A percentile compares a stretch with the other conserved stretches of the same genome.
phyloP scores from a whole-genome alignment of 208 protist genomes.

The Borovskyia barvae region DNA sequence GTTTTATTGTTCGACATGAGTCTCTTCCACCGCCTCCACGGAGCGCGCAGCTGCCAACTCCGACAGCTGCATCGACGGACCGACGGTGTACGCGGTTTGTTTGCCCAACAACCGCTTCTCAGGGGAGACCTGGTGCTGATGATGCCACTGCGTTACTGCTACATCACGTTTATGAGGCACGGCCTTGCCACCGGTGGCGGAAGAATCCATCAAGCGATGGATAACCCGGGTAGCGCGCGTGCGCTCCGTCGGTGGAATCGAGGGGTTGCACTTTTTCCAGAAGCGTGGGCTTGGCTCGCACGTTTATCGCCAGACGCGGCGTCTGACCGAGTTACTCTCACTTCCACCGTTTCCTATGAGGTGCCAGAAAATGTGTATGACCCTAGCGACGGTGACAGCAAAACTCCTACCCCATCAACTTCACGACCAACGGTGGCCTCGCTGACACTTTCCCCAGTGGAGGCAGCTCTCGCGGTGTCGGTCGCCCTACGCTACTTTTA shows the following conservation, averaged over 20 bases:
- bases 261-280: constrained; percentile 49
- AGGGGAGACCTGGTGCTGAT: constrained; percentile 49
- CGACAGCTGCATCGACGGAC: constrained; percentile 21
- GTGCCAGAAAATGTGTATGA: neutral
- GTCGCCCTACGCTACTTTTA: constrained; percentile 81
- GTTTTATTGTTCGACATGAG: no score
- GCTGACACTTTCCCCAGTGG: constrained; percentile 63
- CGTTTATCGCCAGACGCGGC: constrained; percentile 41
- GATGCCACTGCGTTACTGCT: constrained; percentile 60
- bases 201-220: no score
- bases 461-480: constrained; percentile 55
- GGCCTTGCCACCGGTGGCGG: neutral
- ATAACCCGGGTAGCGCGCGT: no score
- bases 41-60: constrained; percentile 25
- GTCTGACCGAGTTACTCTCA: constrained; percentile 35
- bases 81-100: constrained; percentile 70
- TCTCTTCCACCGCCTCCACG: constrained; percentile 23
- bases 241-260: constrained; percentile 61
- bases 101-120: constrained; percentile 22
- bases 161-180: no score
- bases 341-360: constrained; percentile 28
- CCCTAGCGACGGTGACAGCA: neutral
- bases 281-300: constrained; percentile 56
- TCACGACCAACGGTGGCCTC: constrained; percentile 26
- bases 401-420: neutral